Base-by-base conservation (phyloP, 2,329 filamentous ascomycete genomes). In the Westerdykella aurantiaca region DNA sequence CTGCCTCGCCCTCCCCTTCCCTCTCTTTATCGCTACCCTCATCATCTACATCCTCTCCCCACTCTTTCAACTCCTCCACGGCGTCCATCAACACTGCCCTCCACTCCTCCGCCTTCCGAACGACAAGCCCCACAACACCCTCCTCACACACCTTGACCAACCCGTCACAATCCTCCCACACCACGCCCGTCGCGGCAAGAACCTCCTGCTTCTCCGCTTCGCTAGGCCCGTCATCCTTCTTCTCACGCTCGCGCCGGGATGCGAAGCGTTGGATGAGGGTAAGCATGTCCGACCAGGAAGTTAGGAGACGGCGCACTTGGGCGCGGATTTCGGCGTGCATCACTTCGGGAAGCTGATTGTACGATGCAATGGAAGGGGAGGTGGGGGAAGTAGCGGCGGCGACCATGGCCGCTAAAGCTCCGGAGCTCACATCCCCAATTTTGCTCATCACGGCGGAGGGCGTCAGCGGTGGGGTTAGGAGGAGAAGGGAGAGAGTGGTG, bases 381-480 rank as follows among this genome's bases (percentile, higher is more conserved):
- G 47, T 13, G 14, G 43, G 33, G 6, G 62, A 51, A 2, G 52
- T 50, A 0, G 61, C 61, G 0, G 82, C 79, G 0, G 85, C 83
- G 0, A 83, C 82, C 37, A 87, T 73, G 2, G 81, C 86, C 0
- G 87, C 85, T 0, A 95, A 74, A n/a, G 86, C 81, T 0, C 81
- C 82, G 11, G 79, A 75, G 17, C 83, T 76, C n/a, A 95, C 75
- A 45, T 89, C 82, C 29, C 79, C 76, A 4, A 96, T 71, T 12
- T 94, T 81, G 18, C 77, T 82, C 9, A 69, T 71, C 29, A 95
- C 75, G 5, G 88, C 90, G 1, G 83, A 82, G 0, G 87, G 82
- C 0, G 89, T 93, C 54, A 95, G 94, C 0, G 91, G 90, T 14
- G 87, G 79, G 58, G 87, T 95, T 58, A 94, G 85, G 1, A 93